Base-by-base conservation (phyloP, 2,329 filamentous ascomycete genomes). In the Myriangium duriaei region DNA sequence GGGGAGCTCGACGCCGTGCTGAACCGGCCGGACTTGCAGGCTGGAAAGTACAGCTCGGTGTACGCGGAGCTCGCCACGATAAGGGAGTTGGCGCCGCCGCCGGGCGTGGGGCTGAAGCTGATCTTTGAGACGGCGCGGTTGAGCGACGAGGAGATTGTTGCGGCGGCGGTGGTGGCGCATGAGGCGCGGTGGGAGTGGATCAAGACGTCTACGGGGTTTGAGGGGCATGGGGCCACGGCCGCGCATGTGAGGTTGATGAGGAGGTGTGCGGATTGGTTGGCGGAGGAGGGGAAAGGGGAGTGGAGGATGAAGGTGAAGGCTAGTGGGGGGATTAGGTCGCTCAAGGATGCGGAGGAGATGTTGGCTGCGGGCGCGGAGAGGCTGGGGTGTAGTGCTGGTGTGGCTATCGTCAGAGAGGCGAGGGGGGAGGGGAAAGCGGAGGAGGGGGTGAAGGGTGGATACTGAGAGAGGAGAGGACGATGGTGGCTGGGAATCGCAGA, bases 191-290 rank as follows among this genome's bases (percentile, higher is more conserved):
- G 69, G 33, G 70, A 76, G 46, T 76, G 65, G 44, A 67, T 77
- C 43, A 76, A 76, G 57, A 76, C 73, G 0, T 68, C 64, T 18
- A 76, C 73, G 1, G 73, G 73, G 1, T 75, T 74, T 52, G 64
- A 66, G 34, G 72, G 72, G 0, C 57, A 60, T 1, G 71, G 72
- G 6, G 72, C 72, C 0, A 66, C 51, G 24, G 56, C 65, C 11
- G 63, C 69, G 36, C 57, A 72, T 47, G 69, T 77, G 15, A 55
- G 60, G 34, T 50, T 72, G 17, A 76, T 76, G 72, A 60, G 62
- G 10, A 59, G 61, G 7, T 63, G 62, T 3, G 65, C 64, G 9
- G 61, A 67, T 45, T 24, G 51, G 18, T 47, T 69, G n/a, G 60
- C 47, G 17, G 58, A 40, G 45, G 52, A 45, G 47, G 53, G 34